Percentiles rank a stretch among this genome's conserved stretches.
These are phyloP conservation scores for Pezicula carpinea DNA, from an alignment of 2,329 filamentous ascomycete species.

Conservation along the genomic window DNA sequence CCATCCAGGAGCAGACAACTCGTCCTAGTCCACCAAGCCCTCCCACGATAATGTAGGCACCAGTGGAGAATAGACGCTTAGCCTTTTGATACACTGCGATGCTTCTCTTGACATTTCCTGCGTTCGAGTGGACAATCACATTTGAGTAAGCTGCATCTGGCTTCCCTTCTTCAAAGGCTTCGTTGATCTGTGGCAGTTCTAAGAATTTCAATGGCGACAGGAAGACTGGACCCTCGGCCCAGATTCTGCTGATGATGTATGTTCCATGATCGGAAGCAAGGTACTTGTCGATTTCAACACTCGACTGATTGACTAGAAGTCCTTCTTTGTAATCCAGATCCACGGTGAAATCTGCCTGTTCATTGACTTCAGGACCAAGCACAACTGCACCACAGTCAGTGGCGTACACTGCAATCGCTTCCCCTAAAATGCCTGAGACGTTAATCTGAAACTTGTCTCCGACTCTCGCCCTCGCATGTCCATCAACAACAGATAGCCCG, in stretches of 20 bases:
- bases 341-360: slow-evolving; percentile 6
- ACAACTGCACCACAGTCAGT: not conserved
- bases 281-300: slow-evolving; percentile 3
- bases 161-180: not conserved
- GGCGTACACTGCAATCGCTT: not conserved
- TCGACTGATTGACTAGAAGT: not conserved
- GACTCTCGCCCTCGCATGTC: not conserved
- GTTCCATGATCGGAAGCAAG: not conserved
- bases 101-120: not conserved
- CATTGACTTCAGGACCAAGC: not conserved
- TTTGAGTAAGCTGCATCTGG: not conserved
- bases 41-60: slow-evolving; percentile 7
- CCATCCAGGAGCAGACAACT: slow-evolving; percentile 1
- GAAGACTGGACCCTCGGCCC: not conserved
- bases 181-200: not conserved
- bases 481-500: not conserved
- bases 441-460: not conserved
- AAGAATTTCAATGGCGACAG: not conserved
- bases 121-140: not conserved
- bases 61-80: not conserved
- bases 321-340: slow-evolving; percentile 14
- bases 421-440: not conserved
- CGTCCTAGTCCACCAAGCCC: slow-evolving; percentile 7
- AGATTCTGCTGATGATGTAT: not conserved
- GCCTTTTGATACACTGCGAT: not conserved